phyloP scores from a whole-genome alignment of 108 stramenopile genomes.

The Nannochloropsis gaditana region DNA sequence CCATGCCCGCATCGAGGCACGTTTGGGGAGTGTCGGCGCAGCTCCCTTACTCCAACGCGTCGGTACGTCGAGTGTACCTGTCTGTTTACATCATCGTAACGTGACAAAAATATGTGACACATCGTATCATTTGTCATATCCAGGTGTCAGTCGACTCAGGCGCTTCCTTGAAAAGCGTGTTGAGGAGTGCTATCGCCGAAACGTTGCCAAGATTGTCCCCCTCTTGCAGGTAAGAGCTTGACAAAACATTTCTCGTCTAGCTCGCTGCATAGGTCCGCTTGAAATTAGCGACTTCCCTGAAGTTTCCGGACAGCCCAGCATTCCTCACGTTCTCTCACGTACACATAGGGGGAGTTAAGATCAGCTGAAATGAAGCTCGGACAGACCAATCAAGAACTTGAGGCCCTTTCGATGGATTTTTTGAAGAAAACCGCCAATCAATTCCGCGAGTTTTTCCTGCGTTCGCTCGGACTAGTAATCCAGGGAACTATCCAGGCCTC shows the following conservation, averaged over 20 bases:
- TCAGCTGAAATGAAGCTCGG: background rate
- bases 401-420: constrained; percentile 70
- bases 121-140: background rate
- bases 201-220: constrained; percentile 83
- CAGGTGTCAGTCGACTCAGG: constrained; percentile 61
- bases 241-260: too few relatives aligned
- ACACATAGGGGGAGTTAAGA: background rate
- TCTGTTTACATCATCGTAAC: too few relatives aligned
- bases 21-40: background rate
- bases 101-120: too few relatives aligned
- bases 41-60: background rate
- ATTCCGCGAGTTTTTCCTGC: constrained; percentile 77
- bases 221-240: constrained; percentile 61
- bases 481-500: constrained; percentile 76
- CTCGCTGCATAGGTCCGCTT: too few relatives aligned
- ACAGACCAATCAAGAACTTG: constrained; percentile 22
- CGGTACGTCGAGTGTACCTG: background rate
- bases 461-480: constrained; percentile 62
- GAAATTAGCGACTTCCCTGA: too few relatives aligned
- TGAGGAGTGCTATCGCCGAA: constrained; percentile 77
- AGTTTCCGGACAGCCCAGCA: too few relatives aligned
- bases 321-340: background rate
- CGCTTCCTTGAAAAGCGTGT: constrained; percentile 77
- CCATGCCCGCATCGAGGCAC: constrained; percentile 20
- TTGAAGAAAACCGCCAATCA: constrained; percentile 68